Conservation (phyloP, 2,329 filamentous ascomycete genomes). For the Moelleriella libera region DNA sequence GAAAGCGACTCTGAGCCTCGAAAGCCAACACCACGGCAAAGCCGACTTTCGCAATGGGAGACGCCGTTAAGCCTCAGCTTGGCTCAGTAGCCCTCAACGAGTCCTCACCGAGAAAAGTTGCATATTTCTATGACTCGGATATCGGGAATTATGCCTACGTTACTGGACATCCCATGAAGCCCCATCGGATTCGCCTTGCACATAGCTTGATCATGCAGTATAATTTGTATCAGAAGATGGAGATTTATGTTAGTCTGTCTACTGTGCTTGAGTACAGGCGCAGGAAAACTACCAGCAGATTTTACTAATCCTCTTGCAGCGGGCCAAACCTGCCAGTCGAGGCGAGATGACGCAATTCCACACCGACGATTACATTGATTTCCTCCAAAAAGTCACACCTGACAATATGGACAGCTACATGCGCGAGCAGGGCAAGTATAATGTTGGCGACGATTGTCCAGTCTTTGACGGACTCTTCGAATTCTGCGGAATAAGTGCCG, state of each 20-base stretch:
- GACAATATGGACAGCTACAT: slow-evolving; percentile 95
- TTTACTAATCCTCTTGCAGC: slow-evolving; percentile 26
- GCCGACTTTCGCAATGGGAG: slow-evolving; percentile 16
- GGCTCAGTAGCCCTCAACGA: slow-evolving; percentile 32
- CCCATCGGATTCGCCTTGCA: slow-evolving; percentile 84
- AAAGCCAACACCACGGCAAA: neutral
- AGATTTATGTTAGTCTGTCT: slow-evolving; percentile 64
- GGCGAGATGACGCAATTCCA: slow-evolving; percentile 93
- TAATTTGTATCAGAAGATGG: slow-evolving; percentile 91
- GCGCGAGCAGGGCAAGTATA: slow-evolving; percentile 86
- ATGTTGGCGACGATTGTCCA: slow-evolving; percentile 91
- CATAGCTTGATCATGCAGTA: slow-evolving; percentile 96
- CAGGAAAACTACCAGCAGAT: too few relatives aligned
- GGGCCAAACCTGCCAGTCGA: slow-evolving; percentile 72
- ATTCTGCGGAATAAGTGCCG: slow-evolving; percentile 89
- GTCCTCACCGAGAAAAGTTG: slow-evolving; percentile 60
- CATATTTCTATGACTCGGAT: slow-evolving; percentile 97
- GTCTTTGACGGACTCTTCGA: slow-evolving; percentile 97
- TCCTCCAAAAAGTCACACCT: slow-evolving; percentile 85
- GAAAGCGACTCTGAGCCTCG: too few relatives aligned
- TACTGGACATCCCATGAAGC: slow-evolving; percentile 96
- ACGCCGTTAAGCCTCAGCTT: slow-evolving; percentile 18
- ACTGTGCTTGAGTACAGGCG: neutral
- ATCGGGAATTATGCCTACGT: slow-evolving; percentile 98
- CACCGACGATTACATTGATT: slow-evolving; percentile 89